Conservation (phyloP, 768 basidiomycete genomes). For the Pulveroboletus sp. region DNA sequence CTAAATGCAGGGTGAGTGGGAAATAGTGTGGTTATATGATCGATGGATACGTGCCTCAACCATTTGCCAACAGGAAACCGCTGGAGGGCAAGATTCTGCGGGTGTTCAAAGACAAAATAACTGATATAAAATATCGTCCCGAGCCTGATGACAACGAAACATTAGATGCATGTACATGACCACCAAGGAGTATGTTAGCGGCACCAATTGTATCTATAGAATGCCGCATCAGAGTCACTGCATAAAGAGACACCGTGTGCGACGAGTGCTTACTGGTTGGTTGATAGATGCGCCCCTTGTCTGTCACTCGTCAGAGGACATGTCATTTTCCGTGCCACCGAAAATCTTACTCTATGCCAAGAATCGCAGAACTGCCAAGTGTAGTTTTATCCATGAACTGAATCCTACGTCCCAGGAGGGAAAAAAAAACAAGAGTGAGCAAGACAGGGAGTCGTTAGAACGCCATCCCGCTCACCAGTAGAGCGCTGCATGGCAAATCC, state of each 20-base stretch:
- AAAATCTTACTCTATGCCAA: constrained; percentile 56
- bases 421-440: neutral
- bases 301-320: constrained; percentile 29
- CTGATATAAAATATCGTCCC: constrained; percentile 72
- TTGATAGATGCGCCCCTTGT: constrained; percentile 54
- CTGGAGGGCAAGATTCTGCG: constrained; percentile 68
- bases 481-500: constrained; percentile 35
- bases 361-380: constrained; percentile 59
- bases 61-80: constrained; percentile 74
- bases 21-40: neutral
- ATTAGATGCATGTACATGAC: neutral
- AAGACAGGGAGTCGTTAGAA: neutral
- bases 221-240: neutral
- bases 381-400: constrained; percentile 80
- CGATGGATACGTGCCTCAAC: constrained; percentile 53
- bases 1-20: constrained; percentile 28
- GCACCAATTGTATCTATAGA: constrained; percentile 61
- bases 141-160: constrained; percentile 41
- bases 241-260: neutral
- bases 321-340: neutral
- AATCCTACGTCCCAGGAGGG: constrained; percentile 39
- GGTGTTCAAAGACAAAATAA: constrained; percentile 68
- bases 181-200: neutral
- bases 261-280: constrained; percentile 48
- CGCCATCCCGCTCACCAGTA: constrained; percentile 40